Evolutionary conservation across 106 monocot species (phyloP).

Genomic region (Amphibolis antarctica): DNA sequence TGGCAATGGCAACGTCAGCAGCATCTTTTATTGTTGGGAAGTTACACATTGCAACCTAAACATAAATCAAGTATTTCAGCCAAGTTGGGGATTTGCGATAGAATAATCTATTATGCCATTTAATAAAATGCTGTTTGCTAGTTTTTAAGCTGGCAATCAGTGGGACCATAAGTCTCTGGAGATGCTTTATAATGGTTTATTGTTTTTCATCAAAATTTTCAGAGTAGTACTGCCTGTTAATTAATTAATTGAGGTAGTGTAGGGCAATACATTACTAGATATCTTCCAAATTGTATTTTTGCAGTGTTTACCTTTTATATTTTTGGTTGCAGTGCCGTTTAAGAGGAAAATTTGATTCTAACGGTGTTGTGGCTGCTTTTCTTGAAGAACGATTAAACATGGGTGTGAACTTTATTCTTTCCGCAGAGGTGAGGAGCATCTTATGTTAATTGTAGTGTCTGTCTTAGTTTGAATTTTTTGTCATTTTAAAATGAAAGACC

Average conservation of each 20-base stretch:
- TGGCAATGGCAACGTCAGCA: conserved; percentile 98
- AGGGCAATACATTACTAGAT: too few species aligned
- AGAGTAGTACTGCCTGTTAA: too few species aligned
- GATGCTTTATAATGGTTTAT: too few species aligned
- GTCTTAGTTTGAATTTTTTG: too few species aligned
- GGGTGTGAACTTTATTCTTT: conserved; percentile 95
- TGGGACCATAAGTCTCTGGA: too few species aligned
- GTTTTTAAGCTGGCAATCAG: too few species aligned
- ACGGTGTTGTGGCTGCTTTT: conserved; percentile 71
- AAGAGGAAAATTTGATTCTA: conserved; percentile 87
- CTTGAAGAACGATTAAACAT: conserved; percentile 92
- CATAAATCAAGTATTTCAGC: neutral
- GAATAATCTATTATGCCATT: neutral
- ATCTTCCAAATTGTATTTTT: too few species aligned
- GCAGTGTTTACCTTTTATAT: neutral
- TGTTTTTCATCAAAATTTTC: too few species aligned
- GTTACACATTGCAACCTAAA: conserved; percentile 94
- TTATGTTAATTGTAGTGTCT: too few species aligned
- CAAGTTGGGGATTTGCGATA: neutral
- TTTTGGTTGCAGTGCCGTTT: conserved; percentile 59
- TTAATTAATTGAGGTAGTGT: too few species aligned
- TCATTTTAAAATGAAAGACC: too few species aligned
- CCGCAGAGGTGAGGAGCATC: conserved; percentile 60
- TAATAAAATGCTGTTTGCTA: too few species aligned
- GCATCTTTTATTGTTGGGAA: conserved; percentile 89